Conservation (phyloP, 1,284 basidiomycete genomes). For the Trichosporon faecale region DNA sequence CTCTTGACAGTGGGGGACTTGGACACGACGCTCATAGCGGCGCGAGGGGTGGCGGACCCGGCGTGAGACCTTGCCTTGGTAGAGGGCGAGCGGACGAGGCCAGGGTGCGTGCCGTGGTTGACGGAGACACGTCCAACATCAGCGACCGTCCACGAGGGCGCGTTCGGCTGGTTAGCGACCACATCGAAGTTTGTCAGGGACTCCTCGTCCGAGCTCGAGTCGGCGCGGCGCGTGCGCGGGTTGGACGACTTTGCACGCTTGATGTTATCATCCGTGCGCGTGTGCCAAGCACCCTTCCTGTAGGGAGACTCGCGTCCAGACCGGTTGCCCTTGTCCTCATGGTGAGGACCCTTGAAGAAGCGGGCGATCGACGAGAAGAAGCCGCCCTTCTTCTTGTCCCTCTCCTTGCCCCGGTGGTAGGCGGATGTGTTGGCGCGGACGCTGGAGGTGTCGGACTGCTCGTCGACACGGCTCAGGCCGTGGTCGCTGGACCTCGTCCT, state of each 20-base stretch:
- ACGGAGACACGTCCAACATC: conserved; percentile 31
- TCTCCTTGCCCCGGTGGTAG: background rate
- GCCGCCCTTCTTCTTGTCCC: conserved; percentile 42
- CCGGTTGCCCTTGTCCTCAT: conserved; percentile 13
- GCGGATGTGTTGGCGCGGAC: conserved; percentile 27
- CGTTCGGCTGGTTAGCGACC: conserved; percentile 43
- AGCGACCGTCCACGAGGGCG: conserved; percentile 38
- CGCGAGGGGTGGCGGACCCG: conserved; percentile 4
- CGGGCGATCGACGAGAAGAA: conserved; percentile 48
- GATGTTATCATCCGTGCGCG: conserved; percentile 48
- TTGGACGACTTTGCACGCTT: conserved; percentile 32
- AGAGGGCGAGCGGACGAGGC: conserved; percentile 34
- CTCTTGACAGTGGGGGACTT: conserved; percentile 17
- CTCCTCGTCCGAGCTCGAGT: conserved; percentile 45
- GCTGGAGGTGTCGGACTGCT: background rate
- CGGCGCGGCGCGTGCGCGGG: conserved; percentile 31
- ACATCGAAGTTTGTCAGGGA: conserved; percentile 37
- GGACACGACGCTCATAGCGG: conserved; percentile 8
- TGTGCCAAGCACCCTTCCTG: conserved; percentile 39
- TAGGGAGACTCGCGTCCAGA: conserved; percentile 38
- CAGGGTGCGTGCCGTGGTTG: conserved; percentile 4
- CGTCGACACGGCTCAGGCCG: background rate
- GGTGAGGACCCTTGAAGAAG: conserved; percentile 40
- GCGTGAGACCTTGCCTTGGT: conserved; percentile 31
- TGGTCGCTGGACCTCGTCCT: conserved; percentile 44